Evolutionary conservation across 2,329 filamentous ascomycete species (phyloP).

Genomic region (Colletotrichum eleusines): DNA sequence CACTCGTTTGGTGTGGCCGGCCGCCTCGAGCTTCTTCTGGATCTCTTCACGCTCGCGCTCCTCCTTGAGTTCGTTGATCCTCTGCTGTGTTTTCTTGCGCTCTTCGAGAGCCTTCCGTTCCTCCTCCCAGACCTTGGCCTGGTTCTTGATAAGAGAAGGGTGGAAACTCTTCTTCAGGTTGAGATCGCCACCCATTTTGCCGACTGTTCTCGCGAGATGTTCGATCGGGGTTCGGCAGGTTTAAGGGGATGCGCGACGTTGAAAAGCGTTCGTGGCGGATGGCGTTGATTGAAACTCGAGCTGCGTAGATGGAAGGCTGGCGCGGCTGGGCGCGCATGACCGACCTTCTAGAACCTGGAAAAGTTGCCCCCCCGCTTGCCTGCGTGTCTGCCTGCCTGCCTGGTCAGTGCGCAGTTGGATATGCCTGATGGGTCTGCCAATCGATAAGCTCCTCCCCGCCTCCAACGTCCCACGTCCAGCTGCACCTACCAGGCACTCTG

Average conservation of each 20-base stretch:
- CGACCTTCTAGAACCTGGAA: conserved; percentile 5
- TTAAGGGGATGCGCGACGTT: background rate
- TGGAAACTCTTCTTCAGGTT: conserved; percentile 98
- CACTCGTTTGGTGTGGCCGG: conserved; percentile 82
- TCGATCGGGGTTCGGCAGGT: background rate
- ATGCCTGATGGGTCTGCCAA: conserved; percentile 27
- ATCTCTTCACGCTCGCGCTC: conserved; percentile 94
- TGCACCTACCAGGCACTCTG: conserved; percentile 15
- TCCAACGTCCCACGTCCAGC: conserved; percentile 19
- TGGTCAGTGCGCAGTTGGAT: conserved; percentile 23
- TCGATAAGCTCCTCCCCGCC: conserved; percentile 42
- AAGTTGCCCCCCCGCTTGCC: conserved; percentile 38
- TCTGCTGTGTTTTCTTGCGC: conserved; percentile 91
- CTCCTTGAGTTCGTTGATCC: conserved; percentile 92
- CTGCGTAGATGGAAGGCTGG: background rate
- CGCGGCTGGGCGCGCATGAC: background rate
- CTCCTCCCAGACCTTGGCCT: conserved; percentile 89
- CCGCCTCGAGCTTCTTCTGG: conserved; percentile 87
- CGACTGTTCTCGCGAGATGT: conserved; percentile 37
- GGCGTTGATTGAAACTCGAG: background rate
- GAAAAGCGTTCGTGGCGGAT: background rate
- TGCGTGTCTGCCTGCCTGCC: no score
- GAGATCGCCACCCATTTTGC: conserved; percentile 90
- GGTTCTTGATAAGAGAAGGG: conserved; percentile 90
- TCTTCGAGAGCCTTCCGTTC: conserved; percentile 94